Evolutionary conservation across 169 alveolate species (phyloP).

Genomic region (Eimeria tenella): DNA sequence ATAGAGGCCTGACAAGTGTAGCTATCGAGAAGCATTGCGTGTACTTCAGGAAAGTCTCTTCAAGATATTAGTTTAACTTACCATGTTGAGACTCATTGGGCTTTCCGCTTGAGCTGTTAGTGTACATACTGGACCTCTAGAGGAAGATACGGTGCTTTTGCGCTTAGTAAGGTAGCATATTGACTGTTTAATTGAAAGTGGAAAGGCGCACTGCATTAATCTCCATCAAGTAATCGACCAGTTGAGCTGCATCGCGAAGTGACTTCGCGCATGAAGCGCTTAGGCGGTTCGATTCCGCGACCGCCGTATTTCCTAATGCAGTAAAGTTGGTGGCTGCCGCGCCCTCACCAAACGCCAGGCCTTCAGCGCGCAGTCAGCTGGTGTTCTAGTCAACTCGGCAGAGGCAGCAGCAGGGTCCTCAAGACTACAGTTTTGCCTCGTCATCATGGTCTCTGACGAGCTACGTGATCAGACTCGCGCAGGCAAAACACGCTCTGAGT

Average conservation of each 20-base stretch:
- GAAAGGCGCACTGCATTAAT: slow-evolving; percentile 40
- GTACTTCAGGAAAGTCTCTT: no score
- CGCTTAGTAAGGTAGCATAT: no score
- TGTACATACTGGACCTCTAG: no score
- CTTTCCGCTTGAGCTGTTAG: no score
- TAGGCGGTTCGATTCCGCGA: not conserved
- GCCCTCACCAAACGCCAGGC: not conserved
- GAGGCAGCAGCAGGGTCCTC: not conserved
- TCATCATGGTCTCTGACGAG: not conserved
- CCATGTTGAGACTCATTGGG: no score
- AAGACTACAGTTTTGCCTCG: not conserved
- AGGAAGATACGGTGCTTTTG: no score
- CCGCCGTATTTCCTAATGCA: not conserved
- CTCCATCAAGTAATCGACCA: slow-evolving; percentile 14
- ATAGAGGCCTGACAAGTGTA: no score
- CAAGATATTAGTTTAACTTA: no score
- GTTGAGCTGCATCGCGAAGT: slow-evolving; percentile 15
- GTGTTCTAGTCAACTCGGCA: not conserved
- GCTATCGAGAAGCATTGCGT: no score
- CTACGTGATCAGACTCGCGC: not conserved
- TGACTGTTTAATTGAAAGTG: no score
- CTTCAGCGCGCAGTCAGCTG: not conserved
- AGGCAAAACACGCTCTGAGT: not conserved
- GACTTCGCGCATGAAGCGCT: not conserved
- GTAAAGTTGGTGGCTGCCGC: not conserved